Conservation (phyloP, 495 filamentous ascomycete genomes). For the Hyaloscypha variabilis region DNA sequence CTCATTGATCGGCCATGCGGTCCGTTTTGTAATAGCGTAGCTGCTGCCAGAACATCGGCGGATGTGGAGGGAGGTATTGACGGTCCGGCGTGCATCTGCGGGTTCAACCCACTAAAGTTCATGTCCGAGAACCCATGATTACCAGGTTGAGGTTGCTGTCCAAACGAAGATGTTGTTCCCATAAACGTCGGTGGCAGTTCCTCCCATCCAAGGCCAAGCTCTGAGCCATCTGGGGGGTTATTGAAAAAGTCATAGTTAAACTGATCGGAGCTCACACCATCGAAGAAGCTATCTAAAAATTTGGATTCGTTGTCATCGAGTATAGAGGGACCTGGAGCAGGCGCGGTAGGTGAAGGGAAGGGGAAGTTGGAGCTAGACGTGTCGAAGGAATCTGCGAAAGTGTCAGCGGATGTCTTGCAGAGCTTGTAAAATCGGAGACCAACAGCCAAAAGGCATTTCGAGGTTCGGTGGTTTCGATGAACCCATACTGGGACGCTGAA, state of each 20-base stretch:
- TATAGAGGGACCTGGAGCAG: conserved; percentile 60
- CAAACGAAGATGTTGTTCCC: conserved; percentile 63
- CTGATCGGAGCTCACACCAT: conserved; percentile 57
- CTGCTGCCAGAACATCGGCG: conserved; percentile 50
- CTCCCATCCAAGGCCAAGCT: conserved; percentile 54
- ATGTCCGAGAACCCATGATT: conserved; percentile 16
- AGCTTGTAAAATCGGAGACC: conserved; percentile 31
- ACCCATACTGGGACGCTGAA: conserved; percentile 51
- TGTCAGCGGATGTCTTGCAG: background rate
- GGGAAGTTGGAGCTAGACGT: conserved; percentile 47
- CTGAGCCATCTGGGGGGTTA: conserved; percentile 43
- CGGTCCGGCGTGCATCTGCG: conserved; percentile 29
- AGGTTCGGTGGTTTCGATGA: conserved; percentile 42
- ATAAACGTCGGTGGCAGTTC: conserved; percentile 63
- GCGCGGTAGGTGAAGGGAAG: conserved; percentile 57
- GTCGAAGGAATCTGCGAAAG: conserved; percentile 31
- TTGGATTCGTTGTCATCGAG: conserved; percentile 63
- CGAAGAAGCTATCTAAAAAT: conserved; percentile 65
- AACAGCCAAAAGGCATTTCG: conserved; percentile 63
- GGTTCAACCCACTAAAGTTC: conserved; percentile 24
- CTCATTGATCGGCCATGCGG: conserved; percentile 27
- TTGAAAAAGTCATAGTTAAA: conserved; percentile 51
- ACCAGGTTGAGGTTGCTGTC: conserved; percentile 42
- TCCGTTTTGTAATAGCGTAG: conserved; percentile 36
- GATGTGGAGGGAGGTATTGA: conserved; percentile 31